phyloP scores from a whole-genome alignment of 345 rosid genomes.

The Durio zibethinus region DNA sequence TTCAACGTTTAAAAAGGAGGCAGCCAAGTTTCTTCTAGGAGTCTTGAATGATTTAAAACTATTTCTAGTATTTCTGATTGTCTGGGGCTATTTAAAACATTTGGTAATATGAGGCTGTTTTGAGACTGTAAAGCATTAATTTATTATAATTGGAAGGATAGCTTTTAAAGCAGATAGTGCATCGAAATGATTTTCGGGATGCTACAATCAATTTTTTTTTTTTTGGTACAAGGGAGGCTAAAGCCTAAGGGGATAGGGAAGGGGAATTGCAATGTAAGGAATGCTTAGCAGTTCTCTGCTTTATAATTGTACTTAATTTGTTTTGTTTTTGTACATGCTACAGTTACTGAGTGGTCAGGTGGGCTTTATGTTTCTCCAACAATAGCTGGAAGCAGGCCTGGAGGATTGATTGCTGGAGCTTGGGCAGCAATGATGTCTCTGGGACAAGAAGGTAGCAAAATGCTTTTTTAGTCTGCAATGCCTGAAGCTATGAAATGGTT shows the following conservation, averaged over 20 bases:
- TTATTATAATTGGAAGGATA: background rate
- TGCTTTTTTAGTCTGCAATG: background rate
- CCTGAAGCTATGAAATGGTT: slow-evolving; percentile 14
- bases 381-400: slow-evolving; percentile 94
- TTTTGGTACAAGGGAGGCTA: too few species aligned
- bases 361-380: slow-evolving; percentile 92
- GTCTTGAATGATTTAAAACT: background rate
- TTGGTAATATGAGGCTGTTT: background rate
- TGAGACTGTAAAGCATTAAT: background rate
- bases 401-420: slow-evolving; percentile 84
- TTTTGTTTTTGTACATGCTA: slow-evolving; percentile 22
- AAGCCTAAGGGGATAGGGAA: too few species aligned
- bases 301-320: slow-evolving; percentile 13
- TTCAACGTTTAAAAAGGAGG: background rate
- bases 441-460: slow-evolving; percentile 64
- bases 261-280: background rate
- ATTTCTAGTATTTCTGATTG: background rate
- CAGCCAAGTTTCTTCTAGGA: background rate
- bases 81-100: background rate
- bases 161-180: background rate
- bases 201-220: background rate
- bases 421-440: slow-evolving; percentile 94
- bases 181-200: background rate
- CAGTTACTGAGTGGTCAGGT: slow-evolving; percentile 97
- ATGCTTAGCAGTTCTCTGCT: background rate